Conservation (phyloP, 495 filamentous ascomycete genomes). For the Xylaria venustula region DNA sequence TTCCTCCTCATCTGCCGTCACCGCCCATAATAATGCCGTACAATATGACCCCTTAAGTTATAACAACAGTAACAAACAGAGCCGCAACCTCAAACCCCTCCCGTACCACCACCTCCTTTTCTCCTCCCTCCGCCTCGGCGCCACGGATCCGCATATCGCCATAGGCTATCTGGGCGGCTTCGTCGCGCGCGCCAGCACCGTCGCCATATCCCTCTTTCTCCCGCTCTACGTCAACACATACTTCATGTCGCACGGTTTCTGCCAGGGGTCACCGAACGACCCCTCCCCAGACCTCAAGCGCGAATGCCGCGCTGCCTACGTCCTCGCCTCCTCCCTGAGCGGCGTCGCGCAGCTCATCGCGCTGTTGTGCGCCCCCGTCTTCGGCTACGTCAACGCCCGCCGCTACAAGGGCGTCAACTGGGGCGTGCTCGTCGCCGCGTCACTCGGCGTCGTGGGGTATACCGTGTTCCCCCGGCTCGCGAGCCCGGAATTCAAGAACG, state of each 20-base stretch:
- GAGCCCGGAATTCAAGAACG: slow-evolving; percentile 66
- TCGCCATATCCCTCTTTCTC: slow-evolving; percentile 91
- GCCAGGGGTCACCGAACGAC: slow-evolving; percentile 59
- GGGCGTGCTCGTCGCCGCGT: slow-evolving; percentile 69
- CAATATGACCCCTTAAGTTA: background rate
- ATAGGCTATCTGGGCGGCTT: slow-evolving; percentile 92
- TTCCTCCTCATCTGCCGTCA: background rate
- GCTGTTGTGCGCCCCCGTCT: slow-evolving; percentile 77
- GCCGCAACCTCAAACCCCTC: slow-evolving; percentile 16
- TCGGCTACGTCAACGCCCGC: slow-evolving; percentile 73
- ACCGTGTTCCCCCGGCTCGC: slow-evolving; percentile 63
- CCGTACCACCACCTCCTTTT: slow-evolving; percentile 55
- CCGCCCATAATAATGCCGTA: background rate
- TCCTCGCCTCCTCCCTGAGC: slow-evolving; percentile 78
- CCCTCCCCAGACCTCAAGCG: slow-evolving; percentile 68
- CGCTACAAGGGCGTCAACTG: slow-evolving; percentile 61
- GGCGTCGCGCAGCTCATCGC: slow-evolving; percentile 86
- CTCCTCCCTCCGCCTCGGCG: slow-evolving; percentile 69
- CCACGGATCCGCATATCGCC: slow-evolving; percentile 71
- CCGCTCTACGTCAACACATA: slow-evolving; percentile 88
- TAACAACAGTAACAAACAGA: background rate
- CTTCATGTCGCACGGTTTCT: slow-evolving; percentile 79
- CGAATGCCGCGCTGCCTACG: slow-evolving; percentile 80
- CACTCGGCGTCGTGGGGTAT: slow-evolving; percentile 75
- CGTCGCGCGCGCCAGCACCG: slow-evolving; percentile 91